These are phyloP conservation scores for Cercospora zeina DNA, from an alignment of 2,329 filamentous ascomycete species.

Conservation along the genomic window DNA sequence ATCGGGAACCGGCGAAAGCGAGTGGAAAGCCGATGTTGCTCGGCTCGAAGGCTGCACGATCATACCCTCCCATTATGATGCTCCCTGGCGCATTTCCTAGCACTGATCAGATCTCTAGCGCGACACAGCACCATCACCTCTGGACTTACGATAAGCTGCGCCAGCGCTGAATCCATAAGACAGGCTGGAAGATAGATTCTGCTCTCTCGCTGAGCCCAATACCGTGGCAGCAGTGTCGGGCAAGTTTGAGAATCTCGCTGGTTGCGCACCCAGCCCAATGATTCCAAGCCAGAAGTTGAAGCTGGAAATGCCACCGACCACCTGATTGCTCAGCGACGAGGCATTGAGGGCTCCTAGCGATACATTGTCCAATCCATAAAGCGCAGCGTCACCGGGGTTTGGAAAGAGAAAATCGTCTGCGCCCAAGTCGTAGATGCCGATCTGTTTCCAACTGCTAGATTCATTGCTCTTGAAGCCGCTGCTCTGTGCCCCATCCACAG, in stretches of 20 bases:
- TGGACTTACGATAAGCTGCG: conserved; percentile 15
- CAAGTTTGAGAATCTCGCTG: conserved; percentile 26
- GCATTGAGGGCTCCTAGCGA: conserved; percentile 2
- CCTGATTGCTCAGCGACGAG: conserved; percentile 2
- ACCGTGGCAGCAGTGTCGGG: conserved; percentile 7
- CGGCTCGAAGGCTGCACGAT: conserved; percentile 41
- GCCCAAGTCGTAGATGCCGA: conserved; percentile 16
- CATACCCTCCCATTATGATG: conserved; percentile 45
- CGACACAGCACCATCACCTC: background rate
- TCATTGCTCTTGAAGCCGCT: conserved; percentile 18
- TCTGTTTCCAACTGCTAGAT: conserved; percentile 12
- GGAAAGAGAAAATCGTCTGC: conserved; percentile 12
- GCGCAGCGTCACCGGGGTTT: conserved; percentile 1
- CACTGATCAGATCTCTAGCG: background rate
- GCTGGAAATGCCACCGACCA: conserved; percentile 18
- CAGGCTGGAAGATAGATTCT: conserved; percentile 8
- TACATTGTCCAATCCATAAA: conserved; percentile 21
- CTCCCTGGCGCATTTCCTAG: conserved; percentile 13
- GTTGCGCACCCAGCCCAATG: conserved; percentile 35
- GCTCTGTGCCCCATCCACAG: conserved; percentile 7
- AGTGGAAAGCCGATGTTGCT: conserved; percentile 34
- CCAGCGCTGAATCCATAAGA: conserved; percentile 22
- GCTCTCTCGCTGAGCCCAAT: background rate
- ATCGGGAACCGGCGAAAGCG: conserved; percentile 20
- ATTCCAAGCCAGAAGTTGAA: conserved; percentile 41